Base-by-base conservation (phyloP, 2,329 filamentous ascomycete genomes). In the Pyrenochaeta sp. region DNA sequence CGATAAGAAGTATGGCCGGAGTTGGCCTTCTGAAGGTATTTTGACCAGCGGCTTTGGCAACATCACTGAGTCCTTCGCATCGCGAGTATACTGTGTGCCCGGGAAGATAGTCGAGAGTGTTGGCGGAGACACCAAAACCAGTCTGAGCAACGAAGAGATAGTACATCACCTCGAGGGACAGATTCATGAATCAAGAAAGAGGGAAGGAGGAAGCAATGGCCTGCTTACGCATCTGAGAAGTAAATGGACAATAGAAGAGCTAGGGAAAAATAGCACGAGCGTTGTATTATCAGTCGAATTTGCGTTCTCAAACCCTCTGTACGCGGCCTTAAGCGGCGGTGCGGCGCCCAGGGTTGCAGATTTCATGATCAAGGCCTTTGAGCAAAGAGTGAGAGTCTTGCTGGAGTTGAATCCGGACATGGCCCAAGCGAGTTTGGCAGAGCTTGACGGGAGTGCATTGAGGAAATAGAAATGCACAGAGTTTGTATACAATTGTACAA, bases 361-460 rank as follows among this genome's bases (percentile, higher is more conserved):
- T 3, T 82, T 90, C 60, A 97, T 99, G 92, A 90, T 98, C 61
- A 88, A 91, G 74, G 94, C 95, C 1, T 99, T 99, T 79, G 93
- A 97, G 79, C 85, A 86, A 76, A 83, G 90, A 69, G 92, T 95
- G 5, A 81, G 80, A 70, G 79, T 84, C 66, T 72, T 91, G 42
- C 49, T 80, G 59, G 60, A 49, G 21, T 54, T 49, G 29, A 59
- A 67, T 45, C 59, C 67, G 7, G 54, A 45, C 0, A 66, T 72
- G 64, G 40, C 55, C 15, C 50, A 15, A 20, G 69, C 69, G 2
- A 54, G 27, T 9, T 48, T 74, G 52, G 67, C 56, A n/a, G 61
- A 69, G 11, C 11, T 72, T 40, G 65, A 71, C 9, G 68, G 67
- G 31, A 71, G 69, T 53, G 40, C 40, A 11, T 27, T 69, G 52